phyloP scores from a whole-genome alignment of 2,329 filamentous ascomycete genomes.

The Claviceps sp. region DNA sequence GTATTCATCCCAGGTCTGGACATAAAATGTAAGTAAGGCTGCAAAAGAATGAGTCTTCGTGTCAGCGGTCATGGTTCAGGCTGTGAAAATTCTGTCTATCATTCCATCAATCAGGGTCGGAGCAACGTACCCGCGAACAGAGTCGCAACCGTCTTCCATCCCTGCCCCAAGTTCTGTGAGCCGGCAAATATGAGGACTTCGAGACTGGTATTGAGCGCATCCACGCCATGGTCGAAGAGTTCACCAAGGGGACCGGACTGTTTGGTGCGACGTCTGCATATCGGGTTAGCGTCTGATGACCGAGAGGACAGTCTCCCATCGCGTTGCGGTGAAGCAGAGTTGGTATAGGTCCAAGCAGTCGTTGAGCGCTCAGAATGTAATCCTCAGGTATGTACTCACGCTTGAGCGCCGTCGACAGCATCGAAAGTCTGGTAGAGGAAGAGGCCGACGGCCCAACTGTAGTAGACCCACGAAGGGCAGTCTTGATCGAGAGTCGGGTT shows the following conservation, averaged over 20 bases:
- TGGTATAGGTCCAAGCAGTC: not conserved
- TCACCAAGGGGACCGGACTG: conserved; percentile 92
- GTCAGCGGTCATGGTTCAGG: not conserved
- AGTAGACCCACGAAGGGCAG: conserved; percentile 91
- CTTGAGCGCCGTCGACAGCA: conserved; percentile 87
- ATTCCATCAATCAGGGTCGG: not conserved
- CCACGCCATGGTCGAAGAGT: conserved; percentile 94
- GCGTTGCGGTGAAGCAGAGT: not conserved
- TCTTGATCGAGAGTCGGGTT: conserved; percentile 88
- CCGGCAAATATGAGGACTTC: conserved; percentile 86
- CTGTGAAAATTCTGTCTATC: not conserved
- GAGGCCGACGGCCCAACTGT: conserved; percentile 74
- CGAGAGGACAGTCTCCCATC: not conserved
- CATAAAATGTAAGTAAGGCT: conserved; percentile 91
- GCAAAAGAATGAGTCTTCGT: conserved; percentile 5
- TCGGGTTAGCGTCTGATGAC: conserved; percentile 1
- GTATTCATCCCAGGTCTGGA: conserved; percentile 99
- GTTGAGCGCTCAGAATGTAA: not conserved
- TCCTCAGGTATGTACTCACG: conserved; percentile 42
- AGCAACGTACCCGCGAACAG: conserved; percentile 58
- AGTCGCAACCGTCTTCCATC: conserved; percentile 73
- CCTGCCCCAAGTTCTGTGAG: conserved; percentile 84
- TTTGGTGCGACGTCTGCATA: conserved; percentile 59
- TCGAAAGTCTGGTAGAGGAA: conserved; percentile 98
- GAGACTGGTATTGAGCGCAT: conserved; percentile 90